These are phyloP conservation scores for Paracamarosporium sp. DNA, from an alignment of 2,329 filamentous ascomycete genomes.

Conservation along the genomic window DNA sequence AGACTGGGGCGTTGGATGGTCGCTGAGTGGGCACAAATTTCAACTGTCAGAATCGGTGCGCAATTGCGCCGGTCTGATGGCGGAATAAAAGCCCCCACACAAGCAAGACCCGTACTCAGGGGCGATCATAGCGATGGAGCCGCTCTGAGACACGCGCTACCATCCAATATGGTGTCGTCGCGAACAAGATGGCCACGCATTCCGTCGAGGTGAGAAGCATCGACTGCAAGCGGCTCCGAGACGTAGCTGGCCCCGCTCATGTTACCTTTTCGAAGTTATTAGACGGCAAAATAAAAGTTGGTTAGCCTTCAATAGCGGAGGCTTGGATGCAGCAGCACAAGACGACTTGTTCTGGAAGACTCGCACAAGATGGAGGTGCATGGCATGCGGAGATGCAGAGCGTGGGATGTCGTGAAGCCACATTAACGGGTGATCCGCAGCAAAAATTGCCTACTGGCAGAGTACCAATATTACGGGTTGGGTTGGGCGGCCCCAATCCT, in stretches of 20 bases:
- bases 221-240: constrained; percentile 7
- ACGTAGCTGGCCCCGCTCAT: constrained; percentile 12
- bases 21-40: constrained; percentile 25
- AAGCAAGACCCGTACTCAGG: constrained; percentile 20
- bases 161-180: constrained; percentile 18
- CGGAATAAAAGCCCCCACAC: constrained; percentile 14
- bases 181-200: constrained; percentile 17
- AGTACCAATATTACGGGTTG: constrained; percentile 38
- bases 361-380: constrained; percentile 24
- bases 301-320: background rate
- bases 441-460: constrained; percentile 24
- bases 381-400: constrained; percentile 16
- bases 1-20: constrained; percentile 12
- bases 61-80: constrained; percentile 24
- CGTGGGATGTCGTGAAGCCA: constrained; percentile 34
- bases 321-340: background rate
- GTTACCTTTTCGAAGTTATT: background rate
- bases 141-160: constrained; percentile 25
- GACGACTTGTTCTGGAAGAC: constrained; percentile 36
- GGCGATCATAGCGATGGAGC: constrained; percentile 20
- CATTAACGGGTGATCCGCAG: constrained; percentile 44
- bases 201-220: constrained; percentile 15
- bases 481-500: constrained; percentile 20
- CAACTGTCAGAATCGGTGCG: constrained; percentile 34
- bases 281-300: background rate